Evolutionary conservation across 495 filamentous ascomycete species (phyloP), one percentile per base, ranked within the genome.

Genomic region (Penicillium lagena): DNA sequence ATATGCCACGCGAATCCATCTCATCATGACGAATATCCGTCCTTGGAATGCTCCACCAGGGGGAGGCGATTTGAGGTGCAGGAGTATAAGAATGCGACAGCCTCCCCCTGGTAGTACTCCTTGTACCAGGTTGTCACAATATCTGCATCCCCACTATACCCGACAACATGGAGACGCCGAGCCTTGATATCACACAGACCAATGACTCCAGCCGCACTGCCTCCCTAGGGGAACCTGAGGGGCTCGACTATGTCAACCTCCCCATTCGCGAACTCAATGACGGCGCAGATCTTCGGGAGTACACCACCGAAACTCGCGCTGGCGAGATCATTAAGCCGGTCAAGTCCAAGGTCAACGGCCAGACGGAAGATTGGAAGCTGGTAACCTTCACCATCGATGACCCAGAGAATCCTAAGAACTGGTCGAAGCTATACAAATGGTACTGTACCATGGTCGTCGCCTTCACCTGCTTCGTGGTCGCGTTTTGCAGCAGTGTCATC

Each of bases 381-480:
- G 86, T 91, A 17, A 83, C 80, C 0, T 91, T 87, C 59, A 70
- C 65, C 8, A 72, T 82, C 43, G 67, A 76, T 28, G 81, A 85
- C 42, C 67, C 70, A 2, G 71, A 75, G 31, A 81, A 83, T 42
- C 81, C 81, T 0, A 75, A 76, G 51, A 79, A 83, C 55, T 85
- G 80, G 81, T 64, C 72, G 0, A 70, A 68, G 12, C 32, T 40
- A 5, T 67, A 65, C 27, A 86, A 86, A 63, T 89, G 85, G 85
- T 73, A 76, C n/a, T 77, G 77, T 13, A 85, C 82, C 1, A 64
- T 75, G 54, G 68, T 81, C 15, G 71, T 76, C 22, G 72, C 81
- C 0, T 73, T 74, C 15, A 58, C 68, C 63, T 64, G 87, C 78
- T 85, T 84, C 56, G 86, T 71, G 70, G 37, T 80, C 82, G 62